Percentiles rank a stretch among this genome's conserved stretches.
phyloP scores from a whole-genome alignment of 148 eudicot genomes.

The Rhododendron kiyosumense region DNA sequence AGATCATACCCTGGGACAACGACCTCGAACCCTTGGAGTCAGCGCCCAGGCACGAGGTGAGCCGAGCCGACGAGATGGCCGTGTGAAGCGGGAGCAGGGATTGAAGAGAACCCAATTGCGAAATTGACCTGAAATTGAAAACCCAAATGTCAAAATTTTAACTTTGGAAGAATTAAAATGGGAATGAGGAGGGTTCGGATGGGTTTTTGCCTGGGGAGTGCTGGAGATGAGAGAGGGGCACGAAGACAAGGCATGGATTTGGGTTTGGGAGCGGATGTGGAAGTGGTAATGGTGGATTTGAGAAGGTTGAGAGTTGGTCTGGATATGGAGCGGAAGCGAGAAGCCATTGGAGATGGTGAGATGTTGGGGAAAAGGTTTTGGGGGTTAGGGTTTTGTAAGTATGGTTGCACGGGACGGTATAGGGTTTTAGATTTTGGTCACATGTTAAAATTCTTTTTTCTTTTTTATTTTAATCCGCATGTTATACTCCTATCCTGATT shows the following conservation, averaged over 20 bases:
- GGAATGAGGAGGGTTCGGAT: not conserved
- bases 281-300: conserved; percentile 44
- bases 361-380: not conserved
- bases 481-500: no score
- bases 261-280: conserved; percentile 33
- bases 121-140: conserved; percentile 55
- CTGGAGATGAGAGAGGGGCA: conserved; percentile 34
- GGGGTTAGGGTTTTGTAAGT: not conserved
- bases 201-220: conserved; percentile 36
- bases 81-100: conserved; percentile 83
- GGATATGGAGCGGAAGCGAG: conserved; percentile 53
- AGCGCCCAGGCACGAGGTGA: conserved; percentile 76
- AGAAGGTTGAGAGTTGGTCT: conserved; percentile 53
- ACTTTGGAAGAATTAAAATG: conserved; percentile 8
- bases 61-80: conserved; percentile 71
- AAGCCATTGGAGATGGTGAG: conserved; percentile 38
- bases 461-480: no score
- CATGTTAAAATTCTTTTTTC: no score
- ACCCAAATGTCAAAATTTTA: conserved; percentile 14
- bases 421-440: not conserved
- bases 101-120: conserved; percentile 64
- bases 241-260: conserved; percentile 25
- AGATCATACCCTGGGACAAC: conserved; percentile 95
- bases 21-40: conserved; percentile 80
- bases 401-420: not conserved